Conservation (phyloP, 768 basidiomycete genomes). For the Gymnopilus junonius region DNA sequence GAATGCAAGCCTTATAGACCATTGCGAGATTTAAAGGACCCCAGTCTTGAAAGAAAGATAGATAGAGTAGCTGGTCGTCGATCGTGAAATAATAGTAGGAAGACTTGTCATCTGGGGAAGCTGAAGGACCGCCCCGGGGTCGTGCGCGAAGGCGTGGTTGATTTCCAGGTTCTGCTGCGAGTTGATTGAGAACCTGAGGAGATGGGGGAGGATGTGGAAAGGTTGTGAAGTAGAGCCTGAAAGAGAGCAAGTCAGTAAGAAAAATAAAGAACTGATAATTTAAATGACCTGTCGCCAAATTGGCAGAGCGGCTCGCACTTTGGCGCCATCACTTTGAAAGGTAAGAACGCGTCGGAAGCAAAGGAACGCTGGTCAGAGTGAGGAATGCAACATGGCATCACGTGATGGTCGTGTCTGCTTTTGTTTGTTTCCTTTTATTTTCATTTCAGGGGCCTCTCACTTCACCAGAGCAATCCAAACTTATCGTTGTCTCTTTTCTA, state of each 20-base stretch:
- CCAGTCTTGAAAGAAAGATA: conserved; percentile 95
- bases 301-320: conserved; percentile 80
- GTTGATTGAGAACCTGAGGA: conserved; percentile 66
- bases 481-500: not conserved
- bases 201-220: conserved; percentile 77
- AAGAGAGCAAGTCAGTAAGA: conserved; percentile 7
- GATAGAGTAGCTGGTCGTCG: conserved; percentile 90
- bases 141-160: conserved; percentile 66
- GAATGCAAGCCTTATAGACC: conserved; percentile 92
- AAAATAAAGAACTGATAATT: not conserved
- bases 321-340: conserved; percentile 40
- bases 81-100: conserved; percentile 91
- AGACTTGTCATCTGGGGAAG: conserved; percentile 74
- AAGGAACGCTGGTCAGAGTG: not conserved
- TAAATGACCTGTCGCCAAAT: conserved; percentile 71
- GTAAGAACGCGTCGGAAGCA: conserved; percentile 23
- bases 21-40: conserved; percentile 91
- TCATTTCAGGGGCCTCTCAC: not conserved
- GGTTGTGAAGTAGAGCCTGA: conserved; percentile 88
- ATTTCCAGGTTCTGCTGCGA: conserved; percentile 53
- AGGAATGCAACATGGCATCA: conserved; percentile 9
- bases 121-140: conserved; percentile 60
- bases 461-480: not conserved
- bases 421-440: conserved; percentile 11
- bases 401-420: conserved; percentile 8